Conservation (phyloP, 2,329 filamentous ascomycete genomes). For the Curvularia sp. region DNA sequence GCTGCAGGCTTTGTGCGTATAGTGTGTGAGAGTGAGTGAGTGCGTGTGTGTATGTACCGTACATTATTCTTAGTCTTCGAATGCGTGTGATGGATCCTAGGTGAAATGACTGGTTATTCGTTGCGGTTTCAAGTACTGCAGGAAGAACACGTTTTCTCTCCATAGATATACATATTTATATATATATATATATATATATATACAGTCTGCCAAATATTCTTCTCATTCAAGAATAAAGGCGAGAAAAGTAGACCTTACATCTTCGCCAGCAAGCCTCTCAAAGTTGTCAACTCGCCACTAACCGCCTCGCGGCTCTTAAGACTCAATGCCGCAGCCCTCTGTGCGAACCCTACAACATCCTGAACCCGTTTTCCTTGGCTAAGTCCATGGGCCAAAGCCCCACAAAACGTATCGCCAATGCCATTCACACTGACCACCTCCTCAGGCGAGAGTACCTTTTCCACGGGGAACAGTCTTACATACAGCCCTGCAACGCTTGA, state of each 20-base stretch:
- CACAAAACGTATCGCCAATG: constrained; percentile 91
- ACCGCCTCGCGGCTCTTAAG: constrained; percentile 79
- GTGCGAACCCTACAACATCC: constrained; percentile 77
- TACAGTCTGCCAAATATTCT: not conserved
- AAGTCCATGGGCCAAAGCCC: constrained; percentile 81
- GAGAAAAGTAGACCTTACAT: not conserved
- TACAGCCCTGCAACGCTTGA: constrained; percentile 74
- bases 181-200: not conserved
- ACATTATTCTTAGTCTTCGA: not conserved
- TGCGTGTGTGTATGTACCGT: not conserved
- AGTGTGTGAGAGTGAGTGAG: not conserved
- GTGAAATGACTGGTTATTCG: not conserved
- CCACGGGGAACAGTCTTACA: constrained; percentile 73
- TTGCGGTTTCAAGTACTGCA: not conserved
- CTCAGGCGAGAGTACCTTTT: constrained; percentile 64
- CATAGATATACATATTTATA: not conserved
- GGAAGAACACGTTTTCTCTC: not conserved
- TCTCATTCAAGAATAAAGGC: not conserved
- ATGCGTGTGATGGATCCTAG: not conserved
- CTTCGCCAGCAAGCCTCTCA: constrained; percentile 14
- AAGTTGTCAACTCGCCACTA: constrained; percentile 60
- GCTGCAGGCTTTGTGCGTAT: not conserved
- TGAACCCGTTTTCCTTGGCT: constrained; percentile 63
- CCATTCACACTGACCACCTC: constrained; percentile 91
- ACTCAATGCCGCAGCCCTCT: constrained; percentile 80